These are phyloP conservation scores for Fusarium siculi DNA, from an alignment of 2,329 filamentous ascomycete genomes.

Conservation along the genomic window DNA sequence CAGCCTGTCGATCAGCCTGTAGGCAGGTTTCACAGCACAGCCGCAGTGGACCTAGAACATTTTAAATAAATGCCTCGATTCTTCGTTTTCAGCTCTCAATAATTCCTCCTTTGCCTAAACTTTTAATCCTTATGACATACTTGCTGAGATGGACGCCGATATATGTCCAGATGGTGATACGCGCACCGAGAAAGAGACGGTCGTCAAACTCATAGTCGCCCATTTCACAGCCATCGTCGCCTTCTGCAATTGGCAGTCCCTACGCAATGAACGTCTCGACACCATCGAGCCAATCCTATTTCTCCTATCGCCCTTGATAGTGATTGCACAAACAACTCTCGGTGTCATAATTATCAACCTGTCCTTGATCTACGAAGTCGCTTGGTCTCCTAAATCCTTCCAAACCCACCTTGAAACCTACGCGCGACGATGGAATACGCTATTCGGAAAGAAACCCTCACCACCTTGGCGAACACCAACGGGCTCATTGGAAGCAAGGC, in stretches of 20 bases:
- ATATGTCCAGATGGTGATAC: background rate
- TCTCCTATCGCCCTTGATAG: constrained; percentile 2
- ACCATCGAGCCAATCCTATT: constrained; percentile 21
- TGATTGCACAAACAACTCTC: background rate
- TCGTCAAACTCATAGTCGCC: constrained; percentile 19
- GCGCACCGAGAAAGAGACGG: background rate
- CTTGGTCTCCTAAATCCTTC: background rate
- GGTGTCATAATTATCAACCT: background rate
- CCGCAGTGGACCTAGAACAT: background rate
- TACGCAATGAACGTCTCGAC: constrained; percentile 15
- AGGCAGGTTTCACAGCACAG: background rate
- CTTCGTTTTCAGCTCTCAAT: too few relatives aligned
- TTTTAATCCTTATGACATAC: rapidly evolving
- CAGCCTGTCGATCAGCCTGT: background rate
- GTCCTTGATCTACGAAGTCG: background rate
- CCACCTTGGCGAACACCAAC: rapidly evolving
- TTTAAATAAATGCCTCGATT: background rate
- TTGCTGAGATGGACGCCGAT: background rate
- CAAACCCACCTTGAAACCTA: background rate
- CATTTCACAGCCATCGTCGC: constrained; percentile 13
- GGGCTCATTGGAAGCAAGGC: background rate
- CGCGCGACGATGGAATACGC: background rate
- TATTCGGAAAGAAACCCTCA: background rate
- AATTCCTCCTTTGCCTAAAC: background rate
- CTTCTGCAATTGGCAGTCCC: constrained; percentile 17